Base-by-base conservation (phyloP, 2,329 filamentous ascomycete species). In the Paraphaeosphaeria sporulosa region DNA sequence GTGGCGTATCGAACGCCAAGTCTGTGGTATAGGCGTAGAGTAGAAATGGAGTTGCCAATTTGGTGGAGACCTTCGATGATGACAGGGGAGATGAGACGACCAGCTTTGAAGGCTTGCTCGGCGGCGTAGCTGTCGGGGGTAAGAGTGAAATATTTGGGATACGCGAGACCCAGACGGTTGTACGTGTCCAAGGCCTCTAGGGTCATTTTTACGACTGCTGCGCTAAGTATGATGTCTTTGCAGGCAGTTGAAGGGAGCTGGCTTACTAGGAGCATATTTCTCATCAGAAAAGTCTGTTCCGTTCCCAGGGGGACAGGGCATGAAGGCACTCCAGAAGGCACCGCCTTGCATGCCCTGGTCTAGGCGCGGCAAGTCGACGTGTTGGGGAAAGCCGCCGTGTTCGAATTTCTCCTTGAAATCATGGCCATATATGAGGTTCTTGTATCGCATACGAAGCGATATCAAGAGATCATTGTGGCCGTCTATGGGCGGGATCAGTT, bases 311-410 rank as follows among this genome's bases (percentile, higher is more conserved):
- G 94, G 93, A 72, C 94, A 97, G 0, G 87, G 86, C 43, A 90
- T 87, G 70, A 85, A 98, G 10, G 95, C 92, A 73, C 90, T 94
- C 94, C 94, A 97, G 76, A 97, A 97, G n/a, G 91, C 89, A 57
- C 93, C 94, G 42, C 93, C 93, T 63, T 90, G 87, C 66, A 85
- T 83, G 1, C 94, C 93, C 52, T 86, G 78, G 38, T 86, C 83
- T 50, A 97, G 83, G 5, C 94, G 87, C 1, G 90, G 89, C 9
- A 97, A 80, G 75, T 98, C 94, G 55, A 95, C 90, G 66, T 98
- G 91, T 3, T 83, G 83, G 0, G 76, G 72, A 54, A 96, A 79
- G 0, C 86, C 86, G 34, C 91, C 92, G 23, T 90, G 80, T 65
- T 89, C 85, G 71, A 97, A 97, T 6, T 86, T 84, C 40, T 88